A percentile compares a stretch with the other conserved stretches of the same genome.
Conservation (phyloP, 768 basidiomycete genomes). For the Pisolithus sp. region DNA sequence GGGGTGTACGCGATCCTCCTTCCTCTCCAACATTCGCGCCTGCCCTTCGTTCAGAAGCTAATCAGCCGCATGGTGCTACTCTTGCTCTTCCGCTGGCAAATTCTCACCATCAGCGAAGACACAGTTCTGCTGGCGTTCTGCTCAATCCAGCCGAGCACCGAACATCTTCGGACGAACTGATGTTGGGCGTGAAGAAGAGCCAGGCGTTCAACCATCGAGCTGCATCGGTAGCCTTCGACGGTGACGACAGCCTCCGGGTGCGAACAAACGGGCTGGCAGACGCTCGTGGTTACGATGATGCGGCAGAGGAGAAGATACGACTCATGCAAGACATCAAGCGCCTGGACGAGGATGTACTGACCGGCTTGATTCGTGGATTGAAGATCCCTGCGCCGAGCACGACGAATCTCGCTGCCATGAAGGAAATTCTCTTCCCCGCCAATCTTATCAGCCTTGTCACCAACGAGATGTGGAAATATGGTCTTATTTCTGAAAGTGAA, state of each 20-base stretch:
- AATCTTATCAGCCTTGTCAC: constrained; percentile 95
- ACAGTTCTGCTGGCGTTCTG: constrained; percentile 81
- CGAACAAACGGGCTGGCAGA: constrained; percentile 62
- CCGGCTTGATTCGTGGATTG: constrained; percentile 82
- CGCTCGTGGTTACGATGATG: constrained; percentile 75
- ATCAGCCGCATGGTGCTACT: constrained; percentile 38
- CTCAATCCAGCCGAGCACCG: constrained; percentile 56
- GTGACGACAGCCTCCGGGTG: constrained; percentile 69
- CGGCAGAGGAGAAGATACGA: constrained; percentile 91
- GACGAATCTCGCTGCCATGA: constrained; percentile 87
- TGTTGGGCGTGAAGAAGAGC: constrained; percentile 65
- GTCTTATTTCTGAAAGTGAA: constrained; percentile 94
- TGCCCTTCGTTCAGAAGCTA: constrained; percentile 52
- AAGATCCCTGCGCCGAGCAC: constrained; percentile 90
- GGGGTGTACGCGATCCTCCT: constrained; percentile 67
- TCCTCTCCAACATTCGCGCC: constrained; percentile 85
- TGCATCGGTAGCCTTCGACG: constrained; percentile 83
- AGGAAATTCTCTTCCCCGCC: constrained; percentile 98
- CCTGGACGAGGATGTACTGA: constrained; percentile 89
- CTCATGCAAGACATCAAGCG: constrained; percentile 87
- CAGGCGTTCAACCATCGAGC: constrained; percentile 74
- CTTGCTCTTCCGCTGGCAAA: constrained; percentile 30
- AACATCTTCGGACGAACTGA: constrained; percentile 70
- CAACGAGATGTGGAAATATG: constrained; percentile 99
- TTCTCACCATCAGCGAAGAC: constrained; percentile 71